phyloP scores from a whole-genome alignment of 2,329 filamentous ascomycete species.

The Byssothecium circinans region DNA sequence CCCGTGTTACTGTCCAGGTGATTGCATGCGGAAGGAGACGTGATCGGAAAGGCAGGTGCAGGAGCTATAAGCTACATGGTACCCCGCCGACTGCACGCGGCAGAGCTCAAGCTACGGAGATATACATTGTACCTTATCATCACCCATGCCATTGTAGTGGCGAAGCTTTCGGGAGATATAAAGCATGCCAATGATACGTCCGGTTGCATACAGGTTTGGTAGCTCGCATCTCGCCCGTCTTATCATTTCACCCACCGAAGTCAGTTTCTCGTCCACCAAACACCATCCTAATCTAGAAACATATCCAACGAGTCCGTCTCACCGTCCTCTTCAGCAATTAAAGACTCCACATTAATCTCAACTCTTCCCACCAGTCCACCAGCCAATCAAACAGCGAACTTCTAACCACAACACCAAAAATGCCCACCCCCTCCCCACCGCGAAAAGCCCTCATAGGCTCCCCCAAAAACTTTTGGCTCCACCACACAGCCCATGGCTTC shows the following conservation, averaged over 20 bases:
- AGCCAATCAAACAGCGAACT: background rate
- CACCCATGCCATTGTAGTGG: conserved; percentile 5
- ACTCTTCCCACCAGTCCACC: too few relatives aligned
- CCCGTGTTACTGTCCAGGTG: too few relatives aligned
- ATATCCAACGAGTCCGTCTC: too few relatives aligned
- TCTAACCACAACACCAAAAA: background rate
- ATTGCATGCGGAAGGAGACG: background rate
- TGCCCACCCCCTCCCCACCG: background rate
- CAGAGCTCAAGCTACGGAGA: background rate
- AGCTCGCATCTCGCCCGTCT: too few relatives aligned
- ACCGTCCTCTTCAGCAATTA: too few relatives aligned
- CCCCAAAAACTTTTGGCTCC: conserved; percentile 49
- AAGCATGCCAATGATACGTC: too few relatives aligned
- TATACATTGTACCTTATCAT: conserved; percentile 8
- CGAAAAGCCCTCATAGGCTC: conserved; percentile 48
- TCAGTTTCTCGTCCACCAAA: too few relatives aligned
- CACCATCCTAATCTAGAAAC: too few relatives aligned
- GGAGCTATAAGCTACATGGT: background rate
- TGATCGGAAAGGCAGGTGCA: background rate
- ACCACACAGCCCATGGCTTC: conserved; percentile 48
- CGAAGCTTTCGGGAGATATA: background rate
- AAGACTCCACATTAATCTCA: too few relatives aligned
- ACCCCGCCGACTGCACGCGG: conserved; percentile 2
- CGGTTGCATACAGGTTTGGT: too few relatives aligned
- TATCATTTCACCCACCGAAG: too few relatives aligned